These are phyloP conservation scores for Irpex lacteus DNA, from an alignment of 1,284 basidiomycete genomes.

Conservation along the genomic window DNA sequence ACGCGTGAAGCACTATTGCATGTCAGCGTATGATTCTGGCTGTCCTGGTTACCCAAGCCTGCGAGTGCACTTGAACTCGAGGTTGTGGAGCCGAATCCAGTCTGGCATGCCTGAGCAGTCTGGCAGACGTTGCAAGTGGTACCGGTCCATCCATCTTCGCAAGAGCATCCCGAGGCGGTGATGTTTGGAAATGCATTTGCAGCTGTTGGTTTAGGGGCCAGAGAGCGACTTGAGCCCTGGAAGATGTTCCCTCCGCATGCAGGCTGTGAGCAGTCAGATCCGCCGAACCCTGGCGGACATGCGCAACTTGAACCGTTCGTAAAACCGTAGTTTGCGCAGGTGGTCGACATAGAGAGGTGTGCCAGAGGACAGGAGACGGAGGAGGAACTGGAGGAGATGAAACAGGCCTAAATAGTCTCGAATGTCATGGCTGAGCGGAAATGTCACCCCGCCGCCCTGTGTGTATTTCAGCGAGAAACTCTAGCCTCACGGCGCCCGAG, in stretches of 20 bases:
- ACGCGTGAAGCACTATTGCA: constrained; percentile 63
- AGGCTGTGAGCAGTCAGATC: constrained; percentile 63
- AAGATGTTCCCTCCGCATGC: constrained; percentile 81
- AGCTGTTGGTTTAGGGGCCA: constrained; percentile 37
- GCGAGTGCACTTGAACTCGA: constrained; percentile 12
- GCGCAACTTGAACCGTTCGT: constrained; percentile 54
- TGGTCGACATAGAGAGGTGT: constrained; percentile 14
- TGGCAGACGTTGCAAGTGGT: constrained; percentile 77
- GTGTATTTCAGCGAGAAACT: not conserved
- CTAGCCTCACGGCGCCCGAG: not conserved
- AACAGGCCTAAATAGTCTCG: not conserved
- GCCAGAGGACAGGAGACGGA: not conserved
- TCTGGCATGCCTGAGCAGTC: constrained; percentile 57
- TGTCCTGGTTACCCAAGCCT: constrained; percentile 18
- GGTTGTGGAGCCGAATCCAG: constrained; percentile 43
- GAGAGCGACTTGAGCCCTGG: constrained; percentile 55
- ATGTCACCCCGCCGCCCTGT: not conserved
- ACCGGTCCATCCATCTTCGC: constrained; percentile 73
- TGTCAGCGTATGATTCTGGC: constrained; percentile 56
- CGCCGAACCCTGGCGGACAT: constrained; percentile 79
- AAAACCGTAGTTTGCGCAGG: constrained; percentile 72
- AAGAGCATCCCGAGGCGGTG: constrained; percentile 60
- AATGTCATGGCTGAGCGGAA: not conserved
- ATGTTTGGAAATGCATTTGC: constrained; percentile 53
- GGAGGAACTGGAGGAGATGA: not conserved